Evolutionary conservation across 2,329 filamentous ascomycete genomes (phyloP).

Genomic region (Botryotinia globosa): DNA sequence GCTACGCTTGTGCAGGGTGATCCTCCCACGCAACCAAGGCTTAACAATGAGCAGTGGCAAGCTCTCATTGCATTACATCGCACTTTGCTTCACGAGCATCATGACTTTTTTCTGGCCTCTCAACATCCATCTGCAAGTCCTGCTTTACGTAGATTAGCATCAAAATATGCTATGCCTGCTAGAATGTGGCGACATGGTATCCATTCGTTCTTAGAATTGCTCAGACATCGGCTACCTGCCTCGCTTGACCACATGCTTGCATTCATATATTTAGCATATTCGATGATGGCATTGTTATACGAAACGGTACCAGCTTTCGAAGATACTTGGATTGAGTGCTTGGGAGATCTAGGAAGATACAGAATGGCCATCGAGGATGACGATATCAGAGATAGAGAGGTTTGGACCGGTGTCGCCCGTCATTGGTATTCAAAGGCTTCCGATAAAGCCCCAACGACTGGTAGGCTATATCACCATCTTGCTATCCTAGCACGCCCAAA

Average conservation of each 20-base stretch:
- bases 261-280: conserved; percentile 86
- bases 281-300: conserved; percentile 82
- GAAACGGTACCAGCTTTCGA: conserved; percentile 82
- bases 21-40: conserved; percentile 41
- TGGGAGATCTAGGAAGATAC: conserved; percentile 82
- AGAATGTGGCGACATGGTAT: conserved; percentile 94
- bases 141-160: conserved; percentile 64
- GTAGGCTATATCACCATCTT: conserved; percentile 82
- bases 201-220: conserved; percentile 75
- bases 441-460: conserved; percentile 70
- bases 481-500: conserved; percentile 74
- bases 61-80: conserved; percentile 78
- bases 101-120: conserved; percentile 81
- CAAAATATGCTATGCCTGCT: conserved; percentile 86
- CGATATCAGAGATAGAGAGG: conserved; percentile 67
- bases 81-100: conserved; percentile 76
- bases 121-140: conserved; percentile 78
- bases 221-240: conserved; percentile 69
- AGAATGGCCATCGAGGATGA: conserved; percentile 88
- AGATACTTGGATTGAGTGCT: conserved; percentile 83
- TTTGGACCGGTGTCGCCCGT: conserved; percentile 75
- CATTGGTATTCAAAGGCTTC: conserved; percentile 71
- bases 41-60: conserved; percentile 74
- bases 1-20: conserved; percentile 50
- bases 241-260: conserved; percentile 86